Evolutionary conservation across 192 early-diverging fungal species (phyloP).

Genomic region (Backusella australiensis): DNA sequence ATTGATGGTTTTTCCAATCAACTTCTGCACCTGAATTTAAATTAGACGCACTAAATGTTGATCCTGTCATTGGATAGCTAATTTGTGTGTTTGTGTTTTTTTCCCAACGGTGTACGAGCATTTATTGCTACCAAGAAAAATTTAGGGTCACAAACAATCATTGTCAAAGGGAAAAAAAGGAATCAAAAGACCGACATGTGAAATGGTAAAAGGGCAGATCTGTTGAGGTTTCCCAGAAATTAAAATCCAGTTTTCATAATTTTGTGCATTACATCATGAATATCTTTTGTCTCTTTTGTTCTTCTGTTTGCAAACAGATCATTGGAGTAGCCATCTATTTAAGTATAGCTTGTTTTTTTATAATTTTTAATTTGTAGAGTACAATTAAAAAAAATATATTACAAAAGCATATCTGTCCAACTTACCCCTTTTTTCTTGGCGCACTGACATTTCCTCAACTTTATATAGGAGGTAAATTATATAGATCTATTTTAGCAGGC

Average conservation of each 20-base stretch:
- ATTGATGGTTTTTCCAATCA: not conserved
- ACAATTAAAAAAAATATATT: not conserved
- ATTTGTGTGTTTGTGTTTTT: not conserved
- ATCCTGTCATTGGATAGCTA: not conserved
- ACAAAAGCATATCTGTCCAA: not conserved
- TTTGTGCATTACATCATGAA: not conserved
- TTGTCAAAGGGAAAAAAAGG: constrained; percentile 6
- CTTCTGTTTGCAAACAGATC: not conserved
- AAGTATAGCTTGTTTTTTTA: not conserved
- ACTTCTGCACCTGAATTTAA: not conserved
- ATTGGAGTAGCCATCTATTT: not conserved
- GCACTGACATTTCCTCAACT: not conserved
- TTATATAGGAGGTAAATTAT: not conserved
- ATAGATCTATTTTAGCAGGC: not conserved
- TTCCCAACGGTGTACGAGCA: not conserved
- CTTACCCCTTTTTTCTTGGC: not conserved
- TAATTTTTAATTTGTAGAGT: constrained; percentile 1
- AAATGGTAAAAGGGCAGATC: not conserved
- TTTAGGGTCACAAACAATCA: not conserved
- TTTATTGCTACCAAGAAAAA: not conserved
- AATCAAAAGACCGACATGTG: constrained; percentile 1
- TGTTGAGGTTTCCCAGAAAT: not conserved
- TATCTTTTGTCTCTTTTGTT: not conserved
- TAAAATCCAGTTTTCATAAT: not conserved
- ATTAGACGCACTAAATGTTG: not conserved